These are phyloP conservation scores for Boletus patriciae DNA, from an alignment of 768 basidiomycete genomes.

Conservation along the genomic window DNA sequence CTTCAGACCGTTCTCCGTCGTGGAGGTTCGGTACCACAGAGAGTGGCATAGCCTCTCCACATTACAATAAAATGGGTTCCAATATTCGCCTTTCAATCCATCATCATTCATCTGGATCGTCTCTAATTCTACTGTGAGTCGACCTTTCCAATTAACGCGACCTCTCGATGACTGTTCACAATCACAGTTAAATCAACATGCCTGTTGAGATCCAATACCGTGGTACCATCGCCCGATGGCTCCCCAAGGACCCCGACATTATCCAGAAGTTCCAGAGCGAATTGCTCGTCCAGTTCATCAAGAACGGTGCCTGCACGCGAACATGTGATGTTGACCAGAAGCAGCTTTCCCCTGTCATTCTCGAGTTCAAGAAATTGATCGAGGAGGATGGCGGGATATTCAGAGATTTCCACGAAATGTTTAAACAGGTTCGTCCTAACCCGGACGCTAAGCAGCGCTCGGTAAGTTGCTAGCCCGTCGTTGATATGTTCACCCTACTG, in stretches of 20 bases:
- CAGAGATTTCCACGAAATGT: slow-evolving; percentile 26
- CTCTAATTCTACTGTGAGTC: slow-evolving; percentile 1
- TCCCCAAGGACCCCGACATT: slow-evolving; percentile 16
- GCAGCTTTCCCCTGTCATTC: slow-evolving; percentile 11
- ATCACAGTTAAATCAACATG: slow-evolving; percentile 13
- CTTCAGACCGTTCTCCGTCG: background rate
- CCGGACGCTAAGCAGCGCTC: background rate
- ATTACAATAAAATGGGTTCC: slow-evolving; percentile 1
- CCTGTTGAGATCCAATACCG: slow-evolving; percentile 15
- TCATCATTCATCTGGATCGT: background rate
- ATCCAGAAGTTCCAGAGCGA: slow-evolving; percentile 17
- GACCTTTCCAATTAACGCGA: too few relatives aligned
- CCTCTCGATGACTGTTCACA: background rate
- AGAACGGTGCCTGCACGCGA: slow-evolving; percentile 9
- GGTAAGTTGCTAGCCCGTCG: slow-evolving; percentile 1
- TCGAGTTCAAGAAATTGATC: slow-evolving; percentile 25
- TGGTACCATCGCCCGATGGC: slow-evolving; percentile 23
- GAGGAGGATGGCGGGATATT: slow-evolving; percentile 18
- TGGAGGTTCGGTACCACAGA: background rate
- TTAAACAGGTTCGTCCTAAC: slow-evolving; percentile 14
- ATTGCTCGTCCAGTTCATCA: slow-evolving; percentile 30
- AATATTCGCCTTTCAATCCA: background rate
- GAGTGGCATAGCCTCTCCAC: background rate
- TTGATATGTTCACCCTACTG: background rate
- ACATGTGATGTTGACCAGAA: slow-evolving; percentile 9